Evolutionary conservation across 768 basidiomycete species (phyloP).

Genomic region (Lentinus brumalis): DNA sequence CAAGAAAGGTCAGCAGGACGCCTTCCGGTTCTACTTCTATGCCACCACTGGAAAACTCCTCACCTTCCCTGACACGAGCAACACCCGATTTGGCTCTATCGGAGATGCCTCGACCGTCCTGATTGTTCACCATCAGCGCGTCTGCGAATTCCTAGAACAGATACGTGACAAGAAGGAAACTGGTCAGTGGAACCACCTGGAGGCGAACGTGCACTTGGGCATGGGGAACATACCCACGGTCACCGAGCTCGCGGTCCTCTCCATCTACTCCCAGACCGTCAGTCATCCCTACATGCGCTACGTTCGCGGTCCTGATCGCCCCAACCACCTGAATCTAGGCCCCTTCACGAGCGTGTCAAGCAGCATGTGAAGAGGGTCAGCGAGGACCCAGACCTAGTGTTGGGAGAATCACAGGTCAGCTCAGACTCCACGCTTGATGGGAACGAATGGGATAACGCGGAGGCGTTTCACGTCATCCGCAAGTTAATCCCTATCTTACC

Average conservation of each 20-base stretch:
- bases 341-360: constrained; percentile 18
- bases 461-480: constrained; percentile 18
- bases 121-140: constrained; percentile 26
- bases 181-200: constrained; percentile 37
- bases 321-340: constrained; percentile 21
- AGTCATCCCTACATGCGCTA: constrained; percentile 19
- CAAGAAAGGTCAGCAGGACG: constrained; percentile 39
- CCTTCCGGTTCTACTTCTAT: constrained; percentile 28
- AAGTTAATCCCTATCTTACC: constrained; percentile 13
- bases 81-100: constrained; percentile 38
- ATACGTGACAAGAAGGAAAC: constrained; percentile 34
- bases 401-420: constrained; percentile 14
- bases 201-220: constrained; percentile 25
- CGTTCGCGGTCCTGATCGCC: constrained; percentile 8
- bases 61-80: constrained; percentile 39
- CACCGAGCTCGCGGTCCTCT: constrained; percentile 23
- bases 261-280: constrained; percentile 19
- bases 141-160: constrained; percentile 30
- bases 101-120: constrained; percentile 31
- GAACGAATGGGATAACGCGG: constrained; percentile 5
- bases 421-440: constrained; percentile 18
- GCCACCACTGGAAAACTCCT: constrained; percentile 25
- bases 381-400: constrained; percentile 23
- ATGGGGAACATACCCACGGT: constrained; percentile 20
- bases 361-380: constrained; percentile 22